Percentiles rank a stretch among this genome's conserved stretches.
Conservation (phyloP, 2,329 filamentous ascomycete genomes). For the Chaetomiaceae sp. region DNA sequence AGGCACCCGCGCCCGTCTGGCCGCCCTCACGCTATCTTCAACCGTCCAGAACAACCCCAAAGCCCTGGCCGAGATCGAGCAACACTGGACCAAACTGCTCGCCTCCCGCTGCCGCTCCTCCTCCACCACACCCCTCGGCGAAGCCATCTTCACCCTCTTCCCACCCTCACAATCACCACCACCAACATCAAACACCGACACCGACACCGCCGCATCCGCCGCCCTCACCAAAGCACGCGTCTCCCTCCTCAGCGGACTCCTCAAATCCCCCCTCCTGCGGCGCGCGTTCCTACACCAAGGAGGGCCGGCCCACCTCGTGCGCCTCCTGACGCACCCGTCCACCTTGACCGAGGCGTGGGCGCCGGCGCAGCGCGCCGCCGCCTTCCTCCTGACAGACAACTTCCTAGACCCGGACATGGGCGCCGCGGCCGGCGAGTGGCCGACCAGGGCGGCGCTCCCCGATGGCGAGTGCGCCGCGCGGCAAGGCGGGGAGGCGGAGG, state of each 20-base stretch:
- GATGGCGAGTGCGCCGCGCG: conserved; percentile 32
- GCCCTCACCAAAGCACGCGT: conserved; percentile 36
- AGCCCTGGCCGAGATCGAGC: conserved; percentile 47
- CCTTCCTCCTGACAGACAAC: conserved; percentile 55
- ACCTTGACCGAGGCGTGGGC: conserved; percentile 33
- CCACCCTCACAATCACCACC: conserved; percentile 16
- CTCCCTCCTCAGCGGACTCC: conserved; percentile 48
- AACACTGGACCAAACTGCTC: conserved; percentile 41
- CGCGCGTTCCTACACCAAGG: conserved; percentile 47
- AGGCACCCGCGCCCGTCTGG: conserved; percentile 38
- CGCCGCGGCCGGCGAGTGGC: conserved; percentile 52
- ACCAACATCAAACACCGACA: not conserved
- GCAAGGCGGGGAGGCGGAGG: conserved; percentile 21
- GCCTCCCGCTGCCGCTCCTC: conserved; percentile 31
- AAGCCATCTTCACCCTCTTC: conserved; percentile 39
- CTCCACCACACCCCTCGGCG: conserved; percentile 25
- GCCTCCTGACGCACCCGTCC: conserved; percentile 35
- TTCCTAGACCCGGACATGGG: conserved; percentile 63
- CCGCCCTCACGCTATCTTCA: conserved; percentile 51
- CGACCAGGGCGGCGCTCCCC: conserved; percentile 31
- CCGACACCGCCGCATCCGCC: conserved; percentile 8
- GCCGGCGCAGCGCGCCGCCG: conserved; percentile 46
- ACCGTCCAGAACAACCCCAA: conserved; percentile 60
- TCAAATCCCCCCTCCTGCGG: conserved; percentile 48
- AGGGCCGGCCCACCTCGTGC: conserved; percentile 51